phyloP scores from a whole-genome alignment of 108 stramenopile species.

The Pseudonitzschia pungens region DNA sequence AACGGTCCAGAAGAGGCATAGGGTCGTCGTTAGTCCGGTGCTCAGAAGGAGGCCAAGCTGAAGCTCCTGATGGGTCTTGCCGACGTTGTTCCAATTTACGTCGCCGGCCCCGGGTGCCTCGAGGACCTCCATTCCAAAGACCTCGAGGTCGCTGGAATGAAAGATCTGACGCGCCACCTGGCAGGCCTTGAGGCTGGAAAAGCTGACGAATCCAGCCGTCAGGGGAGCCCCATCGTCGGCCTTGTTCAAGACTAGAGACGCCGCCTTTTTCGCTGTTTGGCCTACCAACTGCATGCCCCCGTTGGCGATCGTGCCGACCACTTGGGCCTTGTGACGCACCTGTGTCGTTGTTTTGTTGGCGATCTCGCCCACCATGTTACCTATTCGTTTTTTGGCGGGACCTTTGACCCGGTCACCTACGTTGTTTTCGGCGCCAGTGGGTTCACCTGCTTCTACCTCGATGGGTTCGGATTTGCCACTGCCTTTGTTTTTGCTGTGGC shows the following conservation, averaged over 20 bases:
- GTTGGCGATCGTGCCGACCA: background rate
- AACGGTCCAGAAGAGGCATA: slow-evolving; percentile 70
- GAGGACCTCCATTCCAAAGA: slow-evolving; percentile 44
- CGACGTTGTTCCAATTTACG: slow-evolving; percentile 64
- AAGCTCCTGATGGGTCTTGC: slow-evolving; percentile 40
- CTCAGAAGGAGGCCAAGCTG: slow-evolving; percentile 56
- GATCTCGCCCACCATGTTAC: background rate
- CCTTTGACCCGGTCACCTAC: background rate
- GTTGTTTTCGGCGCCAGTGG: too few species aligned
- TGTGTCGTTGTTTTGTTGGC: too few species aligned
- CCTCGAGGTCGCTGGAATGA: slow-evolving; percentile 23
- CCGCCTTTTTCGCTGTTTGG: background rate
- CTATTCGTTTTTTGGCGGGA: background rate
- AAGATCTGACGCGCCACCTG: slow-evolving; percentile 50
- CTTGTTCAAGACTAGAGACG: background rate
- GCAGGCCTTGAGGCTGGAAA: slow-evolving; percentile 30
- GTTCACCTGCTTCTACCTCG: too few species aligned
- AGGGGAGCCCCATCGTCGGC: slow-evolving; percentile 32
- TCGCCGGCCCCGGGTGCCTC: slow-evolving; percentile 48
- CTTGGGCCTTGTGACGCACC: background rate
- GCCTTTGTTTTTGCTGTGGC: background rate
- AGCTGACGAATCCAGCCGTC: slow-evolving; percentile 51
- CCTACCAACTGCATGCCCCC: background rate
- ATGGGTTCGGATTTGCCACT: too few species aligned
- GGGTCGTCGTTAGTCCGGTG: slow-evolving; percentile 33